Base-by-base conservation (phyloP, 495 filamentous ascomycete genomes). In the Penicillium mononematosum region DNA sequence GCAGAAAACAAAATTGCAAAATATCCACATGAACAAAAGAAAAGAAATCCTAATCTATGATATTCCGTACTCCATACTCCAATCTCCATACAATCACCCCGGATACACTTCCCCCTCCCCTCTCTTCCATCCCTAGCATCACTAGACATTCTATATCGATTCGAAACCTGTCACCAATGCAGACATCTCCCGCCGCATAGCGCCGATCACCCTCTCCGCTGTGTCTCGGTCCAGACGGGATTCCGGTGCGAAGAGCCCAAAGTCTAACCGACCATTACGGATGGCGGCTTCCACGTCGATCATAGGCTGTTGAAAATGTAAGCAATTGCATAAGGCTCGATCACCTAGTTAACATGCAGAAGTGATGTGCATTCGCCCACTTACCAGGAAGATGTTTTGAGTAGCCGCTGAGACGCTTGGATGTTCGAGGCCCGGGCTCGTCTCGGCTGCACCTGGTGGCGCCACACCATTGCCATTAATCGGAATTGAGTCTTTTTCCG, bases 211-310 rank as follows among this genome's bases (percentile, higher is more conserved):
- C 9, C 45, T 45, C 45, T 61, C 61, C 9, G 67, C 67, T 41
- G 55, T 63, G 14, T 36, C 27, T 31, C 50, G 22, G 43, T 54
- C 61, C n/a, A 73, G 53, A 20, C 67, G 64, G 47, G 38, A 41
- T 12, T 53, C 47, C 1, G 70, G 60, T 1, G 58, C 71, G 36
- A 75, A 75, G 32, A 75, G 44, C 12, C 71, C 71, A 53, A 75
- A 69, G 48, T 75, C 70, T 49, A 75, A 49, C 16, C 39, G 49
- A 34, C 60, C 66, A 12, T 67, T 55, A 38, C 68, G 69, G 42
- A 75, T 56, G 4, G 68, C 68, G 5, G 69, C 67, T 58, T 75
- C 71, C 14, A 75, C 61, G 50, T 75, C 71, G 31, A 75, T 60
- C 20, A 67, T 71, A 53, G 69, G 64, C 71, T 74, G 57, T 60